phyloP scores from a whole-genome alignment of 2,329 filamentous ascomycete species.

The Botrytis squamosa region DNA sequence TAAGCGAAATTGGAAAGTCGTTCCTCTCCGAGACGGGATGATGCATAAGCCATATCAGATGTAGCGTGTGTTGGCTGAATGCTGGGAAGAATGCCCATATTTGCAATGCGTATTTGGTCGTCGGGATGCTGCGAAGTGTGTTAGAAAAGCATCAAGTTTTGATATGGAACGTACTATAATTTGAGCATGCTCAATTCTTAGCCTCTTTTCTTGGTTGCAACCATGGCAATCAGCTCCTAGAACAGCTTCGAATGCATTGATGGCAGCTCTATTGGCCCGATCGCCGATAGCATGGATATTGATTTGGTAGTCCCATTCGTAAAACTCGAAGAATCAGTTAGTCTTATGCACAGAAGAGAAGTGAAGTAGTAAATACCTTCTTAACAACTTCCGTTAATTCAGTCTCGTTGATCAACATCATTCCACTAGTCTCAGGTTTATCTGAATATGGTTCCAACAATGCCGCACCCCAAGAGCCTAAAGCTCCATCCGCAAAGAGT shows the following conservation, averaged over 20 bases:
- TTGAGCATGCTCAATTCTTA: conserved; percentile 70
- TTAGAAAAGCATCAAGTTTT: not conserved
- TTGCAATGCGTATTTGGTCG: conserved; percentile 59
- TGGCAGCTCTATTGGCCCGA: conserved; percentile 61
- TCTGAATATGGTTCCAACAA: conserved; percentile 70
- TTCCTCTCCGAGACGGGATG: conserved; percentile 55
- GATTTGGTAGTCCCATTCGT: conserved; percentile 59
- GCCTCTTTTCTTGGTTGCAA: conserved; percentile 56
- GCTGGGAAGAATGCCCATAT: conserved; percentile 62
- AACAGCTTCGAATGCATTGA: conserved; percentile 61
- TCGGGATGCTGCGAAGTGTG: conserved; percentile 47
- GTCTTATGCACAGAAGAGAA: not conserved
- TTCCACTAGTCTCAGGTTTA: conserved; percentile 59
- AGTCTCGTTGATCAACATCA: conserved; percentile 64
- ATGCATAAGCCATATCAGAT: conserved; percentile 67
- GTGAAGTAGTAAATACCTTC: conserved; percentile 28
- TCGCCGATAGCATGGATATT: conserved; percentile 74
- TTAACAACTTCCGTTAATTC: conserved; percentile 53
- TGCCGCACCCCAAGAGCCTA: conserved; percentile 70
- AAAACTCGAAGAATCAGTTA: conserved; percentile 46
- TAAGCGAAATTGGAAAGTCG: conserved; percentile 60
- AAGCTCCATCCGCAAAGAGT: conserved; percentile 67
- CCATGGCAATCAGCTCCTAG: conserved; percentile 53
- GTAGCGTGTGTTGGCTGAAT: conserved; percentile 70
- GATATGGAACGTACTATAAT: conserved; percentile 49